phyloP scores from a whole-genome alignment of 1,284 basidiomycete genomes.

The Fomitopsis betulina region DNA sequence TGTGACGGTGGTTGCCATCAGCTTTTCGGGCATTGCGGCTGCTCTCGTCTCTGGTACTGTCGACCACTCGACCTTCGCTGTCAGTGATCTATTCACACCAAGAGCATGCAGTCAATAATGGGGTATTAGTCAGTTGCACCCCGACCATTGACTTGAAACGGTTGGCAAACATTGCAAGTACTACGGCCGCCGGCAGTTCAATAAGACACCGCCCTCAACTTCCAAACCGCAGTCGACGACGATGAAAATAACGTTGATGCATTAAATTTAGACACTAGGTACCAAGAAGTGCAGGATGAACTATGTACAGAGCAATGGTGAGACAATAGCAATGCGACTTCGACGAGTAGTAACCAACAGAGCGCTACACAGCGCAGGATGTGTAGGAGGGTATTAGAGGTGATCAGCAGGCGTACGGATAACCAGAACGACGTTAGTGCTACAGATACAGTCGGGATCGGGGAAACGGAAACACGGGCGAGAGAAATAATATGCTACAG shows the following conservation, averaged over 20 bases:
- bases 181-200: too few relatives aligned
- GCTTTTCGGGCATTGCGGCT: too few relatives aligned
- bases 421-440: background rate
- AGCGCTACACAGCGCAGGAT: background rate
- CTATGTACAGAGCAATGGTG: background rate
- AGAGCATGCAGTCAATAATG: too few relatives aligned
- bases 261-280: background rate
- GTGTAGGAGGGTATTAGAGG: background rate
- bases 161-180: too few relatives aligned
- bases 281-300: background rate
- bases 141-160: too few relatives aligned
- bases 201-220: too few relatives aligned
- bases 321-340: background rate
- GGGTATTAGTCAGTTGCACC: too few relatives aligned
- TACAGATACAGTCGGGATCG: background rate
- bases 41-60: too few relatives aligned
- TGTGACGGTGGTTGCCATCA: too few relatives aligned
- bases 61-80: too few relatives aligned
- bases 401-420: background rate
- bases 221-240: too few relatives aligned
- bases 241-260: background rate
- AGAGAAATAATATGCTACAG: background rate
- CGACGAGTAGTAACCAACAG: background rate
- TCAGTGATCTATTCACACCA: too few relatives aligned
- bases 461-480: background rate